A percentile compares a stretch with the other conserved stretches of the same genome.
These are phyloP conservation scores for Eragrostis curvula DNA, from an alignment of 176 grass and related monocot genomes.

Conservation along the genomic window DNA sequence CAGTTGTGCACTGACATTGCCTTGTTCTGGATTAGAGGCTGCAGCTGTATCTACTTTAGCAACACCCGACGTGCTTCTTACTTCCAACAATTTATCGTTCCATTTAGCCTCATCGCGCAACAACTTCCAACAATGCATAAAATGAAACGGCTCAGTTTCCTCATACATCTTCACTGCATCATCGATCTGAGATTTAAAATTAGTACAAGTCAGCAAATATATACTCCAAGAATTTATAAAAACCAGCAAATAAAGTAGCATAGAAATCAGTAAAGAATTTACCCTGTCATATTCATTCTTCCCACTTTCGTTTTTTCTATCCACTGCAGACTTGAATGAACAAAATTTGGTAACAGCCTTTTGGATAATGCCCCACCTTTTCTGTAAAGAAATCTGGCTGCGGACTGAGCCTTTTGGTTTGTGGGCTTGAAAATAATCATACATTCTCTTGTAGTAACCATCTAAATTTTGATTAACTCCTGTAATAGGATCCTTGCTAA, in stretches of 20 bases:
- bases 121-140: neutral
- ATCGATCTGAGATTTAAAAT: neutral
- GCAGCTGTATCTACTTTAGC: neutral
- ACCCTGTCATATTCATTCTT: neutral
- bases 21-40: neutral
- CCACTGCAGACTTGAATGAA: neutral
- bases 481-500: no score
- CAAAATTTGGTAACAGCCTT: neutral
- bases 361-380: neutral
- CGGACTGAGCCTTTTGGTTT: neutral
- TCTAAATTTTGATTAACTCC: neutral
- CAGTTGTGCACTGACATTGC: neutral
- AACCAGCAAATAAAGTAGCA: no score
- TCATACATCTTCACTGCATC: neutral
- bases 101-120: neutral
- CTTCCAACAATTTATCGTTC: neutral
- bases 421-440: neutral
- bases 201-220: no score
- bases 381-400: neutral
- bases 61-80: neutral
- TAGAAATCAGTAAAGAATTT: neutral
- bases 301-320: neutral
- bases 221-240: no score
- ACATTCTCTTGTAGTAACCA: neutral
- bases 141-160: neutral